A percentile compares a stretch with the other conserved stretches of the same genome.
Evolutionary conservation across 306 rosid genomes (phyloP).

Genomic region (Geum urbanum): DNA sequence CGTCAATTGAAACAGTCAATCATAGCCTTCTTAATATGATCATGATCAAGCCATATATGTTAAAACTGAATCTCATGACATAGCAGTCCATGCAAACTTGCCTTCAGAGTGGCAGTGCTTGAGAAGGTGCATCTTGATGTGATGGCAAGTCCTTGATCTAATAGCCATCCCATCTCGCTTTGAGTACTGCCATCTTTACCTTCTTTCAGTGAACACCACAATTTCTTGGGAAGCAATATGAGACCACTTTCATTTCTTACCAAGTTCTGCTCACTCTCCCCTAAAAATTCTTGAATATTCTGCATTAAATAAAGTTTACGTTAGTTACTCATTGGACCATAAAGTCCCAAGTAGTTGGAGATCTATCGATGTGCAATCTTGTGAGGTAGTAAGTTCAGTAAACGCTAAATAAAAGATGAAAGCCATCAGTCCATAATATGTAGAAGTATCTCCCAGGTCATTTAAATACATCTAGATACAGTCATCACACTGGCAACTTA

Average conservation of each 20-base stretch:
- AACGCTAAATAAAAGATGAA: background rate
- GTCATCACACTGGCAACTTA: background rate
- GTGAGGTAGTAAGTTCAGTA: background rate
- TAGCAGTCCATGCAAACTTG: slow-evolving; percentile 32
- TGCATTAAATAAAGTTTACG: slow-evolving; percentile 30
- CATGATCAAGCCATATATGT: background rate
- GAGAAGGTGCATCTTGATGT: slow-evolving; percentile 80
- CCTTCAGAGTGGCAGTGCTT: slow-evolving; percentile 55
- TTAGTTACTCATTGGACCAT: background rate
- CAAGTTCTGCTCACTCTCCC: slow-evolving; percentile 30
- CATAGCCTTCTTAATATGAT: background rate
- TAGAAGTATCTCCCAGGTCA: background rate
- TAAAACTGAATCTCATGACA: background rate
- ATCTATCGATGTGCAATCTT: background rate
- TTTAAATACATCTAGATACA: background rate
- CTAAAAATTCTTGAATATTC: slow-evolving; percentile 49
- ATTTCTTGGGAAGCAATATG: slow-evolving; percentile 77
- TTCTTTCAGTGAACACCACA: slow-evolving; percentile 79
- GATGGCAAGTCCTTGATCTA: slow-evolving; percentile 60
- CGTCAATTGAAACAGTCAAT: background rate
- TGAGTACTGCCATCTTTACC: slow-evolving; percentile 44
- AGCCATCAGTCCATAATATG: background rate
- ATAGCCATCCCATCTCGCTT: slow-evolving; percentile 89
- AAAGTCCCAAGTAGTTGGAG: background rate
- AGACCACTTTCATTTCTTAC: slow-evolving; percentile 50